Evolutionary conservation across 208 protist species (phyloP), one percentile per base, ranked within the genome.

Genomic region (Tetramitus jugosus): DNA sequence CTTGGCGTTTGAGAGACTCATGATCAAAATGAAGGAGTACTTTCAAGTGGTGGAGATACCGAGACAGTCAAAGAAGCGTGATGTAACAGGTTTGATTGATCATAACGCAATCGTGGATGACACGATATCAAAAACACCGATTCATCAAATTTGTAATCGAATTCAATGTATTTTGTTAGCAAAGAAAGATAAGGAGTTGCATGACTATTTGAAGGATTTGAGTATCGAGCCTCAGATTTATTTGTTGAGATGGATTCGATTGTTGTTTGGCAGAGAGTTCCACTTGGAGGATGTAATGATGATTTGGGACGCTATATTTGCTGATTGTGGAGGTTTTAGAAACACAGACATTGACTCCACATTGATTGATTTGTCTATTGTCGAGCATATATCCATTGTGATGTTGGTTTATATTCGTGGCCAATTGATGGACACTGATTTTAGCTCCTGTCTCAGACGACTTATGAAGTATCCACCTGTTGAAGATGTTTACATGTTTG

Each of bases 401-500:
- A 72, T 72, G 65, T 53, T 72, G n/a, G 7, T 42, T 53, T 72
- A 53, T 33, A 72, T 72, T 53, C 45, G 42, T 53, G 31, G 53
- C 7, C 10, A 35, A 42, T 26, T 93, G 7, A 77, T 86, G 40
- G 60, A 29, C 26, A 37, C 72, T 3, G 85, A 87, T 39, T 78
- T 69, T 13, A 83, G 77, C 45, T 78, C 80, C 0, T 87, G 88
- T 3, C 72, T 94, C 37, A 84, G 79, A 46, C 37, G 82, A 35
- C 74, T 94, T 23, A 93, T 94, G 90, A 91, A 84, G 77, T 94
- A 92, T 76, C 91, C 91, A 7, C 85, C 88, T 7, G 74, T 91
- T 23, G 83, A 84, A 20, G 64, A 91, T 42, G 79, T 92, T 42
- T 46, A 74, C 52, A 20, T 74, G 1, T 46, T 90, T 6, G 35